phyloP scores from a whole-genome alignment of 192 early-diverging fungal species.

The Podochytrium sp. region DNA sequence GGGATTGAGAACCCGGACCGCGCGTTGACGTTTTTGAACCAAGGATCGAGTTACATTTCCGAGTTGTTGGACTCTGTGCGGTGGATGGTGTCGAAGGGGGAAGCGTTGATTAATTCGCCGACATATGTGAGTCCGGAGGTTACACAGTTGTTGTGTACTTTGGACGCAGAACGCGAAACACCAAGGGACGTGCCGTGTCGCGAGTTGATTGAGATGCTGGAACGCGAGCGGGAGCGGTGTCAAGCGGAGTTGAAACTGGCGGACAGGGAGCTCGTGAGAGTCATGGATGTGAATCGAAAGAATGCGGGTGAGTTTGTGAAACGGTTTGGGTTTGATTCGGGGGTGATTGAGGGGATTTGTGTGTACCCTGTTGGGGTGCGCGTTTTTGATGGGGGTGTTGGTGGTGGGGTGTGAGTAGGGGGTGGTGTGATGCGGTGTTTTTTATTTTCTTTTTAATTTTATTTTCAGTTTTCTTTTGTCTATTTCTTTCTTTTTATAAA shows the following conservation, averaged over 20 bases:
- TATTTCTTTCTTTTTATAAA: background rate
- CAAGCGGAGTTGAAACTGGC: background rate
- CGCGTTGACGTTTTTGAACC: conserved; percentile 24
- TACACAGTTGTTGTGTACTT: background rate
- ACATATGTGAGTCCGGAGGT: conserved; percentile 13
- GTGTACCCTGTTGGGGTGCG: background rate
- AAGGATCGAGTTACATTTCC: conserved; percentile 23
- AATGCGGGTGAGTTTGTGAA: conserved; percentile 24
- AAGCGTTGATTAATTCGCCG: conserved; percentile 19
- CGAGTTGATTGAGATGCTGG: conserved; percentile 28
- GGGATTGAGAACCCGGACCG: conserved; percentile 13
- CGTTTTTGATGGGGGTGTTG: background rate
- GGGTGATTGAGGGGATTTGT: conserved; percentile 19
- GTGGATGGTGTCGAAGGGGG: conserved; percentile 29
- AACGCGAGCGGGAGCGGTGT: conserved; percentile 11
- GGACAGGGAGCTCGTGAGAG: conserved; percentile 3
- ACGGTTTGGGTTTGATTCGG: conserved; percentile 24
- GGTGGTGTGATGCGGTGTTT: background rate
- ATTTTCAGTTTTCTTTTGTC: background rate
- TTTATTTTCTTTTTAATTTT: background rate
- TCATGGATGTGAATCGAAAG: conserved; percentile 27
- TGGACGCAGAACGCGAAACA: background rate
- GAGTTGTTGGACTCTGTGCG: conserved; percentile 21
- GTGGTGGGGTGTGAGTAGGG: background rate
- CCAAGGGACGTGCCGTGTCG: conserved; percentile 7